Base-by-base conservation (phyloP, 768 basidiomycete species). In the Chalciporus sphaerocephalus region DNA sequence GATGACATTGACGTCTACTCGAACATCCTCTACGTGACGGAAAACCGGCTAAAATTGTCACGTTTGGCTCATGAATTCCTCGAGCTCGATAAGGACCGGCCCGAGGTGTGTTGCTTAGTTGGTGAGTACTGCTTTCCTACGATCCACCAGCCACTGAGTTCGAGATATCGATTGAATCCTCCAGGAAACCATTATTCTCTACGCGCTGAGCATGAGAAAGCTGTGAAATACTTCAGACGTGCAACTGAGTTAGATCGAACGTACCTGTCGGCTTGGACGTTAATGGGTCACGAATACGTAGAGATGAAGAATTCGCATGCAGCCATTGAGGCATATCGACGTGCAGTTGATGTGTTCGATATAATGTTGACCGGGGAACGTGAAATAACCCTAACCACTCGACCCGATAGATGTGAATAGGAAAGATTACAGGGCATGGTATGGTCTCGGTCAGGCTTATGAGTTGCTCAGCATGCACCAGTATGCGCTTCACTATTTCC, bases 301-400 rank as follows among this genome's bases (percentile, higher is more conserved):
- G 96, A 99, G 69, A 85, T 96, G 85, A 98, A 98, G 70, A 98
- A 99, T 65, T 92, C 92, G 5, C 94, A 98, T 73, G 96, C 96
- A 2, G 95, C 96, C 13, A 96, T 98, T 44, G 96, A 98, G 68
- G 90, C 93, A 9, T 99, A 98, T 67, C 81, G 96, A 44, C 80
- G 93, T 60, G 96, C 96, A 42, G 83, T 98, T 49, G 92, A 94
- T 92, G 66, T 45, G 85, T 68, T 23, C 36, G 17, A 15, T 16
- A 17, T 22, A n/a, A 1, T 32, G 17, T 8, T 24, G 21, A 35
- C 35, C 27, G 8, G 8, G 10, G 6, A 22, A 38, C n/a, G 22
- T 18, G 30, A 2, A 37, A 28, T 20, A 30, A 38, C 12, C 12
- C 28, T n/a, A 30, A 52, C 27, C 21, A 1, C 20, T 32, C 39